Conservation (phyloP, 345 rosid genomes). For the Excoecaria agallocha region DNA sequence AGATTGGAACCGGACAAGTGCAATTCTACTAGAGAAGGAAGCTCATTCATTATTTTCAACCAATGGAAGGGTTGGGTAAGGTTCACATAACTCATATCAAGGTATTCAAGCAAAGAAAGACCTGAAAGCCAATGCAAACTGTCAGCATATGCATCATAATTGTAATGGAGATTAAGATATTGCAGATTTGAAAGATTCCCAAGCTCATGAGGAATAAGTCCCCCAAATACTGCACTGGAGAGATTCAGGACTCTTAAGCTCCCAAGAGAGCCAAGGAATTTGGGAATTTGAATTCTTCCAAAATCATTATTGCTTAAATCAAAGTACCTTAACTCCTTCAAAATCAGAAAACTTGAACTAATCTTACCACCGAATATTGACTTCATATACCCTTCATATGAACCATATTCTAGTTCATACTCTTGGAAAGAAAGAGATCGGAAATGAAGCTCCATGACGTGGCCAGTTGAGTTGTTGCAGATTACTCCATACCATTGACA, state of each 20-base stretch:
- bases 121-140: slow-evolving; percentile 28
- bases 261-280: slow-evolving; percentile 15
- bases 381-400: neutral
- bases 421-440: neutral
- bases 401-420: neutral
- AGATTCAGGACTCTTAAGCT: slow-evolving; percentile 27
- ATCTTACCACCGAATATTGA: slow-evolving; percentile 23
- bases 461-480: slow-evolving; percentile 24
- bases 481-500: slow-evolving; percentile 28
- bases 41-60: slow-evolving; percentile 8
- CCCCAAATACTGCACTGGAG: slow-evolving; percentile 18
- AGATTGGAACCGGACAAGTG: neutral
- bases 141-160: neutral
- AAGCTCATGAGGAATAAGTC: slow-evolving; percentile 21
- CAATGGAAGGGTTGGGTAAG: slow-evolving; percentile 16
- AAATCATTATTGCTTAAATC: slow-evolving; percentile 25
- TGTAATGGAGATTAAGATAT: slow-evolving; percentile 10
- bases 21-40: slow-evolving; percentile 22
- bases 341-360: slow-evolving; percentile 20
- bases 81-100: slow-evolving; percentile 12
- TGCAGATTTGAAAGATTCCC: slow-evolving; percentile 32
- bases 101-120: slow-evolving; percentile 20
- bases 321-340: slow-evolving; percentile 23
- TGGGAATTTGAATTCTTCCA: slow-evolving; percentile 4
- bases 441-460: slow-evolving; percentile 20